Evolutionary conservation across 2,329 filamentous ascomycete genomes (phyloP).

Genomic region (Aspergillus ruber): DNA sequence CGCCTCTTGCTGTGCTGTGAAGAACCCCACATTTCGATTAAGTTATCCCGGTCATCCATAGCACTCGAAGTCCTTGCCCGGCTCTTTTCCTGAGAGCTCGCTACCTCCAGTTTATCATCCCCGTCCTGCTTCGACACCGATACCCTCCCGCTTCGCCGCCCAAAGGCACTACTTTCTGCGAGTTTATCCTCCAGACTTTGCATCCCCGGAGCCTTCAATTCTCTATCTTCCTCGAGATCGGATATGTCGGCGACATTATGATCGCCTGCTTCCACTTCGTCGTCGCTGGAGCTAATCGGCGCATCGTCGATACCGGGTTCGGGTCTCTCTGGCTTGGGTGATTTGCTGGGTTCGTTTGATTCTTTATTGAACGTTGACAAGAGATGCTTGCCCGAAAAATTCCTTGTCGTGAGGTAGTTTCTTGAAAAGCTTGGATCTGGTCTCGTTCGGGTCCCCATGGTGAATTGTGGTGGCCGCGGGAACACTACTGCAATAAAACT

Average conservation of each 20-base stretch:
- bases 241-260: conserved; percentile 6
- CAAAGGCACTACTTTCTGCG: conserved; percentile 1
- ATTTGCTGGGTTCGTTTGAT: not conserved
- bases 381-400: conserved; percentile 10
- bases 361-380: conserved; percentile 18
- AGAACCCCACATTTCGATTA: conserved; percentile 4
- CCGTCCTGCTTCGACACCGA: conserved; percentile 1
- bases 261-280: conserved; percentile 16
- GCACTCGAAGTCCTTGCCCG: conserved; percentile 11
- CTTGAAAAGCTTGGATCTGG: conserved; percentile 23
- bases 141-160: not conserved
- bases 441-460: conserved; percentile 15
- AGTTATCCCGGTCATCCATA: conserved; percentile 1
- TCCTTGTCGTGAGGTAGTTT: conserved; percentile 15
- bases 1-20: conserved; percentile 10
- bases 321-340: conserved; percentile 3
- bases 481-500: too few species aligned
- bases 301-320: conserved; percentile 29
- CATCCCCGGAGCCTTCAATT: conserved; percentile 1
- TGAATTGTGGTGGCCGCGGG: conserved; percentile 1
- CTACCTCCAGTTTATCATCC: conserved; percentile 1
- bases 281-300: conserved; percentile 29
- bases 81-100: conserved; percentile 4
- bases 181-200: conserved; percentile 19
- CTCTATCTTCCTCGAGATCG: conserved; percentile 3